A percentile compares a stretch with the other conserved stretches of the same genome.
Evolutionary conservation across 2,329 filamentous ascomycete species (phyloP).

Genomic region (Ophiostoma australiae): DNA sequence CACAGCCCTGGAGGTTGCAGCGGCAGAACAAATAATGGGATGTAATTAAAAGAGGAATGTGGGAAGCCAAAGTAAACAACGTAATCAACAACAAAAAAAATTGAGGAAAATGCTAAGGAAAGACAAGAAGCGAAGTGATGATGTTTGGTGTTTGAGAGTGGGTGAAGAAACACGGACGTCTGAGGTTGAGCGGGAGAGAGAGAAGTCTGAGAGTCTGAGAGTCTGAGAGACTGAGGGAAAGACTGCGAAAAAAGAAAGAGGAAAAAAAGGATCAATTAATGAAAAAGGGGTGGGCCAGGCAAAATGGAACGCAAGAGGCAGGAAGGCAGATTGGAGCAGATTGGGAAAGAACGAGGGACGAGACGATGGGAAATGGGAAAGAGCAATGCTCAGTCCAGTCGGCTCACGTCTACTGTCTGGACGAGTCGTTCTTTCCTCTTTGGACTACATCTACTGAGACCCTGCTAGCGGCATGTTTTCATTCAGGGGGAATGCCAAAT

Average conservation of each 20-base stretch:
- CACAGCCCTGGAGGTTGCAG: conserved; percentile 13
- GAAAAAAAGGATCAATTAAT: conserved; percentile 1
- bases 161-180: conserved; percentile 10
- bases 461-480: conserved; percentile 21
- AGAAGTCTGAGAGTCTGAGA: not conserved
- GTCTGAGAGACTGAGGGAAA: not conserved
- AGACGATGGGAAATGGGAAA: conserved; percentile 22
- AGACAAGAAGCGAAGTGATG: conserved; percentile 16
- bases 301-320: conserved; percentile 17
- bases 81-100: not conserved
- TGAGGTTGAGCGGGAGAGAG: not conserved
- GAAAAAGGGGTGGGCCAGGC: conserved; percentile 21
- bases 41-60: not conserved
- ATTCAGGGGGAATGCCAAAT: conserved; percentile 23
- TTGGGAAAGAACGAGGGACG: conserved; percentile 14
- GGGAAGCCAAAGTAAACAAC: not conserved
- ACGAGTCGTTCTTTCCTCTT: conserved; percentile 21
- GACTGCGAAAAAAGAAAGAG: not conserved
- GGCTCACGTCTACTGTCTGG: conserved; percentile 16
- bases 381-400: conserved; percentile 14
- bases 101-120: conserved; percentile 8
- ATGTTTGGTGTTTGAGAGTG: conserved; percentile 13
- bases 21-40: not conserved
- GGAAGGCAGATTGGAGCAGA: conserved; percentile 2
- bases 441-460: conserved; percentile 13